Evolutionary conservation across 2,329 filamentous ascomycete genomes (phyloP), one percentile per base, ranked within the genome.

Genomic region (Neocatenulostroma microsporum): DNA sequence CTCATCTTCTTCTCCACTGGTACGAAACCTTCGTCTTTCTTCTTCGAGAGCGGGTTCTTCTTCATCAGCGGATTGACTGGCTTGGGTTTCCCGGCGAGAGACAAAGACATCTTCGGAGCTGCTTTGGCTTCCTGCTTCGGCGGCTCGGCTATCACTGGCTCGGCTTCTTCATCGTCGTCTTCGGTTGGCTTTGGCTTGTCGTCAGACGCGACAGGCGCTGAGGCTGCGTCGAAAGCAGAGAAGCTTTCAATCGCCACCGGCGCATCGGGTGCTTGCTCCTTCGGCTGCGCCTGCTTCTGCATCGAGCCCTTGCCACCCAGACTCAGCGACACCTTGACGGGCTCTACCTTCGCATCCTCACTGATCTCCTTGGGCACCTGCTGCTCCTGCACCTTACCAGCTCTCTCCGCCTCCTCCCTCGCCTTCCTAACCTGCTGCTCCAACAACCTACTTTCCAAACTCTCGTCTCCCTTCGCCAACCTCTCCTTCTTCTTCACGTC

Each of bases 401-500:
- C 41, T 27, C 44, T 61, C 10, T 63, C 62, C 23, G 63, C 64
- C 6, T 75, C 73, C 43, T 71, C 73, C 51, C 78, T 72, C 2
- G 88, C 88, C 40, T 83, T 70, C 58, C 77, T 76, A 32, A 96
- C 84, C 69, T 96, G 91, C 55, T 85, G 82, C 51, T 75, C 73
- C 29, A 98, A 80, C 67, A 88, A 70, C 55, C 75, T 77, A 62
- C 89, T 82, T 63, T 96, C 88, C 32, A 86, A 66, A 62, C 93
- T 84, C 58, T 96, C 89, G 50, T 95, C 88, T 2, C 87, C 86
- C 49, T 84, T 84, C 52, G 95, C 88, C 61, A 88, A 80, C 37
- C 83, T 75, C 60, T 95, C 88, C 60, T 86, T 89, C 56, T 81
- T 79, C 48, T 80, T 69, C 32, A 95, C 70, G 18, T 85, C 85